Evolutionary conservation across 2,329 filamentous ascomycete species (phyloP).

Genomic region (Pyrenochaeta sp.): DNA sequence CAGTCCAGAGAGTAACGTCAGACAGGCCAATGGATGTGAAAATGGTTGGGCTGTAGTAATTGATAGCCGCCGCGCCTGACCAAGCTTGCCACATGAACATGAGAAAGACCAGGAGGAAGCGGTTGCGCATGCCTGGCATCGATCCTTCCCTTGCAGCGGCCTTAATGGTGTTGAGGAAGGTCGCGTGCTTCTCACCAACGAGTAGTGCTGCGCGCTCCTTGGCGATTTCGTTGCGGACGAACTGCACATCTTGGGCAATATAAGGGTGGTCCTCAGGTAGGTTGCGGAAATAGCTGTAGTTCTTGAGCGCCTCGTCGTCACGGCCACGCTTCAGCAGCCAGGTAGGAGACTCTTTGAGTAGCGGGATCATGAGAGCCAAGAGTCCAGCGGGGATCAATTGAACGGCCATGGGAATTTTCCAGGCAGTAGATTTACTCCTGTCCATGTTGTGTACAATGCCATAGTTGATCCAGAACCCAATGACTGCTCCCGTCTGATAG

Average conservation of each 20-base stretch:
- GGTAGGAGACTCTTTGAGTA: constrained; percentile 46
- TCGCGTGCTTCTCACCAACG: constrained; percentile 33
- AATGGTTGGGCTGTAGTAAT: constrained; percentile 50
- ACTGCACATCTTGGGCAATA: constrained; percentile 48
- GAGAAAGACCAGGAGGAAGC: constrained; percentile 51
- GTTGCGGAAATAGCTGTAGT: constrained; percentile 56
- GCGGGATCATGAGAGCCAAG: constrained; percentile 42
- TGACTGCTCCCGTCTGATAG: constrained; percentile 68
- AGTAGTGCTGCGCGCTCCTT: constrained; percentile 40
- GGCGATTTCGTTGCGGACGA: constrained; percentile 42
- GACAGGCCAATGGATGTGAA: constrained; percentile 48
- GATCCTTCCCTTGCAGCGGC: constrained; percentile 40
- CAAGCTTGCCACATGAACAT: constrained; percentile 52
- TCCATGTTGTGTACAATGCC: constrained; percentile 51
- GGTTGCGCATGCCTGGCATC: constrained; percentile 52
- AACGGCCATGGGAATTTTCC: constrained; percentile 68
- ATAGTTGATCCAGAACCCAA: constrained; percentile 55
- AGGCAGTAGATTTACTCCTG: constrained; percentile 61
- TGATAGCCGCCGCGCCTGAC: constrained; percentile 47
- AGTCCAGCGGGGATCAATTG: constrained; percentile 54
- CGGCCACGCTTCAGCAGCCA: constrained; percentile 41
- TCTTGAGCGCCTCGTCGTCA: constrained; percentile 51
- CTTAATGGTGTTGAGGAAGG: constrained; percentile 39
- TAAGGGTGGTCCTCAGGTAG: constrained; percentile 53
- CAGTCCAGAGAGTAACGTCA: constrained; percentile 48